Conservation (phyloP, 768 basidiomycete genomes). For the Tylopilus rubrobrunneus region DNA sequence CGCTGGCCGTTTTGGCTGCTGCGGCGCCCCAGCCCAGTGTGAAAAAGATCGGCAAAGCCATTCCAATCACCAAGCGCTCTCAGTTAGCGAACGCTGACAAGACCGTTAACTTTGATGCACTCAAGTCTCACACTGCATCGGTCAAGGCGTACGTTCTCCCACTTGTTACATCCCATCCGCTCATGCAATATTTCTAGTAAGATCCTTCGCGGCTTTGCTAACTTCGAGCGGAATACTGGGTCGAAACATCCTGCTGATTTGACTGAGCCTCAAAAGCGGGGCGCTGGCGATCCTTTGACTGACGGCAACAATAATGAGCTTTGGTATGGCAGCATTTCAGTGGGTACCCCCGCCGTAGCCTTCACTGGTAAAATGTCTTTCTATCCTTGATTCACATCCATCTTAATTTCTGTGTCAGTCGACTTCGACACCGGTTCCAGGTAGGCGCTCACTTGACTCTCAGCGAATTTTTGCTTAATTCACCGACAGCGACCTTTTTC, state of each 20-base stretch:
- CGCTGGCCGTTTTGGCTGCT: constrained; percentile 2
- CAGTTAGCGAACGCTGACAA: constrained; percentile 4
- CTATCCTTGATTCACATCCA: too few species aligned
- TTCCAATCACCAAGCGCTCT: constrained; percentile 11
- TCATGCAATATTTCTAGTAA: not conserved
- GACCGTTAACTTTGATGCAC: constrained; percentile 2
- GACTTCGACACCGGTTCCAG: constrained; percentile 30
- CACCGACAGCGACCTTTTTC: constrained; percentile 14
- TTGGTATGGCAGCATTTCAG: constrained; percentile 12
- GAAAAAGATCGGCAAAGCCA: not conserved
- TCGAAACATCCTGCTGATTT: not conserved
- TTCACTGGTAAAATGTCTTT: not conserved
- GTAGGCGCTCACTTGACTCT: not conserved
- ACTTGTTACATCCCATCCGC: not conserved
- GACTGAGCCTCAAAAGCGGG: not conserved
- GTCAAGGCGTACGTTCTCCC: constrained; percentile 7
- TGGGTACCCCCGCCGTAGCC: not conserved
- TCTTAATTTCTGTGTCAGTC: not conserved
- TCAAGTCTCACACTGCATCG: constrained; percentile 1
- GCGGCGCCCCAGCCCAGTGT: constrained; percentile 1
- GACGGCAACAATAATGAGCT: not conserved
- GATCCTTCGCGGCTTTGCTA: not conserved
- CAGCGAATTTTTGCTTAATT: not conserved
- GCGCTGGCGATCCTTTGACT: not conserved
- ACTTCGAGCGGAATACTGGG: constrained; percentile 4